phyloP scores from a whole-genome alignment of 1,284 basidiomycete genomes.

The Ceratobasidium sp. region DNA sequence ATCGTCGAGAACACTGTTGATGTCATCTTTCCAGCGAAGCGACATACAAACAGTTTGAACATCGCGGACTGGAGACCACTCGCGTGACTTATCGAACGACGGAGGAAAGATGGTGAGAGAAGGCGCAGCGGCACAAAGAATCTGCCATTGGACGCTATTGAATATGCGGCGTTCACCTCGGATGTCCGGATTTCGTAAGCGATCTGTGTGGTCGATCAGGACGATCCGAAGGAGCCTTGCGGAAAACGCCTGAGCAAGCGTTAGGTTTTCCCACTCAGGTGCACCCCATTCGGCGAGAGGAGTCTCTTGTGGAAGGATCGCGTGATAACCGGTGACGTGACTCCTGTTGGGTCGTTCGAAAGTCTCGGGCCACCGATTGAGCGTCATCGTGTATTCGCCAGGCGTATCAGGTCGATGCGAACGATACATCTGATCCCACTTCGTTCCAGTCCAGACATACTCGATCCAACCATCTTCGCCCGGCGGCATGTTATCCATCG shows the following conservation, averaged over 20 bases:
- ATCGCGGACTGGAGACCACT: too few relatives aligned
- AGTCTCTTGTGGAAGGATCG: background rate
- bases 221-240: background rate
- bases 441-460: background rate
- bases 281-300: constrained; percentile 12
- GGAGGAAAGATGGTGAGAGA: background rate
- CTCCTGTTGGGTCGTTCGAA: background rate
- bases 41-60: background rate
- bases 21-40: background rate
- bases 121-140: background rate
- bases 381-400: background rate
- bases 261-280: constrained; percentile 3
- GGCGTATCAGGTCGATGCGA: background rate
- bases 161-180: background rate
- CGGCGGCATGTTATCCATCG: constrained; percentile 22
- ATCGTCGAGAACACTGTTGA: background rate
- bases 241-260: constrained; percentile 4
- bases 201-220: background rate
- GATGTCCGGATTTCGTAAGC: background rate
- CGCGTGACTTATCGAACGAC: background rate
- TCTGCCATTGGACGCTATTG: background rate
- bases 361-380: background rate
- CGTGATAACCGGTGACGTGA: background rate
- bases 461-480: background rate
- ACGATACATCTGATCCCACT: background rate